Evolutionary conservation across 2,329 filamentous ascomycete genomes (phyloP).

Genomic region (Aspergillus ibericus): DNA sequence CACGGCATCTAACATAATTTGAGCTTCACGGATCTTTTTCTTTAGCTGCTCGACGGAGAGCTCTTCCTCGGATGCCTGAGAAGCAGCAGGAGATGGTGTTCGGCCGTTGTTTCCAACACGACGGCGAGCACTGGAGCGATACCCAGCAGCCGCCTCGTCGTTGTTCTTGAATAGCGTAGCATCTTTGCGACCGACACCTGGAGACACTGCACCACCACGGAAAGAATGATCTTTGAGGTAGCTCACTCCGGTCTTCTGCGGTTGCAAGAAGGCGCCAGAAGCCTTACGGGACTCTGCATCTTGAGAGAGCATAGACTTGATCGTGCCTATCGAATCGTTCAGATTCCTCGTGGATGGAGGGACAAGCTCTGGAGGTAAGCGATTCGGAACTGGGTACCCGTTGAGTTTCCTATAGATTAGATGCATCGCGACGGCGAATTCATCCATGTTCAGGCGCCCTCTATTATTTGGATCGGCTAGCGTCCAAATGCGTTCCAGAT

Average conservation of each 20-base stretch:
- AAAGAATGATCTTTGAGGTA: conserved; percentile 97
- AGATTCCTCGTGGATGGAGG: conserved; percentile 93
- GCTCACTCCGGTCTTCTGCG: conserved; percentile 96
- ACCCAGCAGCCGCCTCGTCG: conserved; percentile 79
- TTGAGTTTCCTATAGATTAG: conserved; percentile 97
- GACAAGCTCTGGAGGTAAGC: conserved; percentile 85
- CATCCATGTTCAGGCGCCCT: conserved; percentile 89
- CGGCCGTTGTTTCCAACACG: conserved; percentile 68
- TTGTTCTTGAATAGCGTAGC: conserved; percentile 97
- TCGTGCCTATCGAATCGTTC: conserved; percentile 85
- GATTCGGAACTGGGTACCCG: conserved; percentile 85
- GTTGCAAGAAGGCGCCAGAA: conserved; percentile 83
- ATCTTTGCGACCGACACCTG: conserved; percentile 73
- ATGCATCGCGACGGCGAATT: conserved; percentile 98
- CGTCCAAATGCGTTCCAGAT: conserved; percentile 92
- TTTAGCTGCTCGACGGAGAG: conserved; percentile 80
- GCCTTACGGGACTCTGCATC: conserved; percentile 89
- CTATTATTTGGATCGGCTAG: conserved; percentile 91
- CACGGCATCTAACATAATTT: conserved; percentile 90
- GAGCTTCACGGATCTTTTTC: conserved; percentile 92
- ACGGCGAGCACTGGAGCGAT: conserved; percentile 89
- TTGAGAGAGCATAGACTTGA: conserved; percentile 84
- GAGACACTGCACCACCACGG: conserved; percentile 61
- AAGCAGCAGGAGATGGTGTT: conserved; percentile 78
- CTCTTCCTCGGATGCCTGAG: conserved; percentile 70